Conservation (phyloP, 441 rosid genomes). For the Gossypium davidsonii region DNA sequence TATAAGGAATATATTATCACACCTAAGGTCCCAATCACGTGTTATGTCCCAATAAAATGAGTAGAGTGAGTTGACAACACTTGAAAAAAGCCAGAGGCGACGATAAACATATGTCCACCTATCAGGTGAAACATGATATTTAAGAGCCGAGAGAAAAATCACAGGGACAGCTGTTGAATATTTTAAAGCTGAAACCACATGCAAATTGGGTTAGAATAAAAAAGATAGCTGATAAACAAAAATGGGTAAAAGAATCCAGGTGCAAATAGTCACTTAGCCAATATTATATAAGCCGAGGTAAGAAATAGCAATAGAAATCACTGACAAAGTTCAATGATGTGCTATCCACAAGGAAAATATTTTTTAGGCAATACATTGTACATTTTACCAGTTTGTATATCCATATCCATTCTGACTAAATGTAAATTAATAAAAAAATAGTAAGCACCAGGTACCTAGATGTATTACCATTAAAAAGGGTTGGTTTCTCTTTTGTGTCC, state of each 20-base stretch:
- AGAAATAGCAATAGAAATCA: neutral
- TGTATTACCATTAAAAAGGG: constrained; percentile 55
- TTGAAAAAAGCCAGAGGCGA: constrained; percentile 70
- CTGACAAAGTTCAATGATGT: neutral
- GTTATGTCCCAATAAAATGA: constrained; percentile 77
- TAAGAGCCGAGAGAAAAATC: constrained; percentile 68
- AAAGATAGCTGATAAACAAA: neutral
- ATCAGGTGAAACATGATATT: constrained; percentile 52
- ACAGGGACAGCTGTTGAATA: constrained; percentile 76
- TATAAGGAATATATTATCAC: constrained; percentile 8
- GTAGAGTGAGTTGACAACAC: constrained; percentile 63
- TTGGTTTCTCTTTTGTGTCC: constrained; percentile 57
- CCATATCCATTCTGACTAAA: neutral
- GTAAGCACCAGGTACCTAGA: neutral
- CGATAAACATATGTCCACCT: constrained; percentile 58
- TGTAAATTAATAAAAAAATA: neutral
- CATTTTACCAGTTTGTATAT: neutral
- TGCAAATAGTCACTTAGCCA: neutral
- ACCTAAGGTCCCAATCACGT: constrained; percentile 83
- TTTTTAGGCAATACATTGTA: neutral
- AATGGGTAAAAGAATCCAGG: neutral
- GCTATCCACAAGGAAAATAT: neutral
- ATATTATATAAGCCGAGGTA: neutral
- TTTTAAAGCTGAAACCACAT: constrained; percentile 50
- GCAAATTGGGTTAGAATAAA: constrained; percentile 12